Base-by-base conservation (phyloP, 495 filamentous ascomycete genomes). In the Cercophora sp. region DNA sequence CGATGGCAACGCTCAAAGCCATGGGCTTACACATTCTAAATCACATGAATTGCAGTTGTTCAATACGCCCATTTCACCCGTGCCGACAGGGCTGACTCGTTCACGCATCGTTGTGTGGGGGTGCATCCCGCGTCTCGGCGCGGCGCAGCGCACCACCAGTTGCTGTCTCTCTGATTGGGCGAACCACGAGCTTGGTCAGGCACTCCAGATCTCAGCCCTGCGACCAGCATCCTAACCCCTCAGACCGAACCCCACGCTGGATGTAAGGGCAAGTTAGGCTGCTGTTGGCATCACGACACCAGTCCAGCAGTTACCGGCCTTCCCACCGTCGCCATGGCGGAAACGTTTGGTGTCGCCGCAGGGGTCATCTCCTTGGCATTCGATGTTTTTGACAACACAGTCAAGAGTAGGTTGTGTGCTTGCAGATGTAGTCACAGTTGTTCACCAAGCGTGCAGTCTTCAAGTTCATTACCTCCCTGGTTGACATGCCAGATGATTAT, bases 401-500 rank as follows among this genome's bases (percentile, higher is more conserved):
- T 67, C 16, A 29, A 56, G 2, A 45, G 63, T 63, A 34, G 47
- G 62, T 56, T 41, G 20, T 10, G 0, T 16, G 20, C 19, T 34
- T 13, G 11, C n/a, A 16, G 11, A 8, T 11, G 24, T 18, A 9
- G 24, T 3, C 20, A 8, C 2, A 36, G 15, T 11, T 8, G 8
- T 15, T 26, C 15, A 46, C 6, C 46, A 13, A 9, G 13, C 1
- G 3, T 19, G 23, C 22, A 55, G 58, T 68, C 8, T 66, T 68
- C 56, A 66, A 64, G 9, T 68, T 68, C 49, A 32, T 66, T 19
- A 58, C 54, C 15, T 58, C 63, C 8, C 48, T 68, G 11, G 63
- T 68, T 9, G 65, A 68, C 6, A 66, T 66, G 63, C 65, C 65
- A 1, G 32, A 61, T 13, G 63, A 64, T 0, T 66, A 55, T 25